Conservation (phyloP, 352 stramenopile genomes). For the Pythium dissotocum region DNA sequence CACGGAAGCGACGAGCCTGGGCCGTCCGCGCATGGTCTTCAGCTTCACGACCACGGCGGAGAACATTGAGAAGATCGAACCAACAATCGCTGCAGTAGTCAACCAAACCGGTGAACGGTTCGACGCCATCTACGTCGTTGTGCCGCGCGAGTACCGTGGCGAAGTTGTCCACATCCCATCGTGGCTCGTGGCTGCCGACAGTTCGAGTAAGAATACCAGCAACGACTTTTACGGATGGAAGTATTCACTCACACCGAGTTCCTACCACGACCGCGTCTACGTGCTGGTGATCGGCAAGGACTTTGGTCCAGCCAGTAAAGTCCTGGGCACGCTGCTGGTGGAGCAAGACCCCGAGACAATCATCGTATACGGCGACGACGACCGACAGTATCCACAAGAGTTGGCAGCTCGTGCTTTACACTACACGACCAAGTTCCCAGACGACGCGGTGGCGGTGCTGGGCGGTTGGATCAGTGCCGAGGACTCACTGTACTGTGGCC, state of each 20-base stretch:
- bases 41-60: constrained; percentile 55
- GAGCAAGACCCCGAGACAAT: constrained; percentile 58
- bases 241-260: constrained; percentile 38
- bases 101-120: constrained; percentile 43
- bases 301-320: constrained; percentile 56
- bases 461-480: constrained; percentile 54
- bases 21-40: constrained; percentile 47
- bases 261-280: constrained; percentile 36
- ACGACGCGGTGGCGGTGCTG: constrained; percentile 49
- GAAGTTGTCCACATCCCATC: constrained; percentile 39
- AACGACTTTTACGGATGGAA: constrained; percentile 34
- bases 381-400: constrained; percentile 42
- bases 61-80: constrained; percentile 38
- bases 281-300: constrained; percentile 51
- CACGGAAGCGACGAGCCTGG: constrained; percentile 16
- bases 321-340: constrained; percentile 48
- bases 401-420: constrained; percentile 42
- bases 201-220: constrained; percentile 18
- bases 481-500: constrained; percentile 51
- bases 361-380: constrained; percentile 63
- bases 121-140: constrained; percentile 49
- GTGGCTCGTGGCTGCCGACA: constrained; percentile 35
- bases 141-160: constrained; percentile 42
- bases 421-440: constrained; percentile 47
- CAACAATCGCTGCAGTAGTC: constrained; percentile 42